Evolutionary conservation across 1,139 yeast genomes (phyloP).

Genomic region (Yarrowia galli): DNA sequence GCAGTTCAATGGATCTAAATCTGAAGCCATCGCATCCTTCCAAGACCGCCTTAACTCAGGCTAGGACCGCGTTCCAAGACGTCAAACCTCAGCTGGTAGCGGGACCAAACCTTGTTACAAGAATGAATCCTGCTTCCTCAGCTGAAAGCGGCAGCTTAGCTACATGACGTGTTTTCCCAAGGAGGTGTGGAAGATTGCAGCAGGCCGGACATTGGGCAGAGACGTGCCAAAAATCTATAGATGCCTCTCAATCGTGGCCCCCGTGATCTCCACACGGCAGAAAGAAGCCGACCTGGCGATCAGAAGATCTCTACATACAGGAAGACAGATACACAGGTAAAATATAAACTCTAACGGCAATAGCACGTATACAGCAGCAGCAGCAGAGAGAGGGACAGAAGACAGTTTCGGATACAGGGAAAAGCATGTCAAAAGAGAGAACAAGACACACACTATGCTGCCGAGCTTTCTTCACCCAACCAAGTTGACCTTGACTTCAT

Average conservation of each 20-base stretch:
- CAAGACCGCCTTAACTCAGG: neutral
- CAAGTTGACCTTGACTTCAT: neutral
- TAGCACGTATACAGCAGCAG: neutral
- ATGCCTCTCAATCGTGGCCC: too few relatives aligned
- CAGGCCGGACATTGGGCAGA: neutral
- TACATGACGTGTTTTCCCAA: neutral
- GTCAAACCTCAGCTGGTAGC: neutral
- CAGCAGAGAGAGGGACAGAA: neutral
- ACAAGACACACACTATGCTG: neutral
- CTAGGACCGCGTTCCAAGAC: neutral
- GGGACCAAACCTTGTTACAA: neutral
- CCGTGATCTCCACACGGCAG: neutral
- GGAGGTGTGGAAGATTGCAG: neutral
- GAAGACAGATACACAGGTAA: too few relatives aligned
- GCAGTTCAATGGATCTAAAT: neutral
- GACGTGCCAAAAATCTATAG: too few relatives aligned
- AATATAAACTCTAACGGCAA: slow-evolving; percentile 4
- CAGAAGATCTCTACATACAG: slow-evolving; percentile 5
- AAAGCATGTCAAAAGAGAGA: slow-evolving; percentile 2
- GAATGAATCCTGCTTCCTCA: neutral
- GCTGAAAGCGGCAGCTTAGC: neutral
- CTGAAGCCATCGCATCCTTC: neutral
- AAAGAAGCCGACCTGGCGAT: slow-evolving; percentile 5
- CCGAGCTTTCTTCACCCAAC: neutral
- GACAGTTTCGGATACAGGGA: neutral